A percentile compares a stretch with the other conserved stretches of the same genome.
Conservation (phyloP, 768 basidiomycete genomes). For the Pisolithus tinctorius region DNA sequence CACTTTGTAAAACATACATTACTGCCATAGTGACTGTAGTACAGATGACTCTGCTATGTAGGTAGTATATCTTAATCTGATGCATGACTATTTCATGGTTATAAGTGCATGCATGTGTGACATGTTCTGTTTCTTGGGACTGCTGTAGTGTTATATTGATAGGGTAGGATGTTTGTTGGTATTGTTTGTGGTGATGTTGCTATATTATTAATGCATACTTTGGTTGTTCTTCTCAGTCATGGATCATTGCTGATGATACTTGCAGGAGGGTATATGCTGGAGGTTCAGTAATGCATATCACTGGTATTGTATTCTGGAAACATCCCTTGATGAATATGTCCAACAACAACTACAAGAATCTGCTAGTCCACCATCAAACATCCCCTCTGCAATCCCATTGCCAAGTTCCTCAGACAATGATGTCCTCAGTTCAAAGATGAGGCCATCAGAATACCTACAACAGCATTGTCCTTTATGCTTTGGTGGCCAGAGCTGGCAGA, state of each 20-base stretch:
- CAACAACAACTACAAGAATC: background rate
- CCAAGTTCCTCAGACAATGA: background rate
- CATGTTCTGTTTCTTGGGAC: too few relatives aligned
- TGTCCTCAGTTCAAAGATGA: background rate
- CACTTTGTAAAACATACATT: too few relatives aligned
- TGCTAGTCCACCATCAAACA: background rate
- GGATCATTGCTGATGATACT: background rate
- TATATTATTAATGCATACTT: too few relatives aligned
- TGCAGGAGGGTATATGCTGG: slow-evolving; percentile 17
- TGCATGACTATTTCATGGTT: too few relatives aligned
- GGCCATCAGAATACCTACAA: slow-evolving; percentile 15
- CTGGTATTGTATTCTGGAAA: slow-evolving; percentile 20
- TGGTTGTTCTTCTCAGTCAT: too few relatives aligned
- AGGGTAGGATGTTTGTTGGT: too few relatives aligned
- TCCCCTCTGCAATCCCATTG: background rate
- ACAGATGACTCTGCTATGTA: too few relatives aligned
- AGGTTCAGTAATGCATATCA: slow-evolving; percentile 20
- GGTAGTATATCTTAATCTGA: too few relatives aligned
- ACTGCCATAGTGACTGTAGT: too few relatives aligned
- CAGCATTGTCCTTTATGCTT: slow-evolving; percentile 24
- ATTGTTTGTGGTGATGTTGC: too few relatives aligned
- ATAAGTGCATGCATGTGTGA: too few relatives aligned
- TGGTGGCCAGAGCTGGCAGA: slow-evolving; percentile 1
- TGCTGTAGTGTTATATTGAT: too few relatives aligned
- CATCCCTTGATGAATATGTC: slow-evolving; percentile 6